A percentile compares a stretch with the other conserved stretches of the same genome.
phyloP scores from a whole-genome alignment of 257 asterid species.

The Salvia rosmarinus region DNA sequence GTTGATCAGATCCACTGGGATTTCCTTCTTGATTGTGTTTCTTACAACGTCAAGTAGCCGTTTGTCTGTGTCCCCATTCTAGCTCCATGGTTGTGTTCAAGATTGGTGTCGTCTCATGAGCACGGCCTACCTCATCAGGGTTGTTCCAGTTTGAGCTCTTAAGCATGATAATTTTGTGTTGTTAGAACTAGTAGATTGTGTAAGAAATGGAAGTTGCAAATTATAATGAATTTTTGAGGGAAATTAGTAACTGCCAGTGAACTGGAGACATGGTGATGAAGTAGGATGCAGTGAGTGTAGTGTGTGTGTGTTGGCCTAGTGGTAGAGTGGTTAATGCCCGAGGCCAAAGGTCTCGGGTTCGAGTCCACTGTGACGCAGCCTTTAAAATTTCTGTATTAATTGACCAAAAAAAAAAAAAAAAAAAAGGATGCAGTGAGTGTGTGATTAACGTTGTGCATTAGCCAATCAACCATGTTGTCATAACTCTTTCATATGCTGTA shows the following conservation, averaged over 20 bases:
- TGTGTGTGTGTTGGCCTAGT: too few relatives aligned
- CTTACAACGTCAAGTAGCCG: constrained; percentile 38
- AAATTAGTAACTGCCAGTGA: constrained; percentile 28
- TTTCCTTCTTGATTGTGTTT: constrained; percentile 33
- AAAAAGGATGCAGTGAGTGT: too few relatives aligned
- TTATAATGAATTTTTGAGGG: background rate
- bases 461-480: constrained; percentile 54
- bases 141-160: constrained; percentile 51
- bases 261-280: constrained; percentile 60
- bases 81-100: constrained; percentile 35
- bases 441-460: constrained; percentile 37
- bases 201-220: background rate
- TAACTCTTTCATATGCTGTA: constrained; percentile 42
- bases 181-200: background rate
- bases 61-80: constrained; percentile 49
- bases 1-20: constrained; percentile 41
- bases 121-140: constrained; percentile 44
- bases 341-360: too few relatives aligned
- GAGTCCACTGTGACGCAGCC: too few relatives aligned
- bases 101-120: constrained; percentile 47
- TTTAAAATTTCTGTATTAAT: too few relatives aligned
- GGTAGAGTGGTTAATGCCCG: too few relatives aligned
- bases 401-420: too few relatives aligned
- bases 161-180: background rate
- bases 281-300: constrained; percentile 46